Base-by-base conservation (phyloP, 140 eudicot genomes). In the Bidens hawaiensis region DNA sequence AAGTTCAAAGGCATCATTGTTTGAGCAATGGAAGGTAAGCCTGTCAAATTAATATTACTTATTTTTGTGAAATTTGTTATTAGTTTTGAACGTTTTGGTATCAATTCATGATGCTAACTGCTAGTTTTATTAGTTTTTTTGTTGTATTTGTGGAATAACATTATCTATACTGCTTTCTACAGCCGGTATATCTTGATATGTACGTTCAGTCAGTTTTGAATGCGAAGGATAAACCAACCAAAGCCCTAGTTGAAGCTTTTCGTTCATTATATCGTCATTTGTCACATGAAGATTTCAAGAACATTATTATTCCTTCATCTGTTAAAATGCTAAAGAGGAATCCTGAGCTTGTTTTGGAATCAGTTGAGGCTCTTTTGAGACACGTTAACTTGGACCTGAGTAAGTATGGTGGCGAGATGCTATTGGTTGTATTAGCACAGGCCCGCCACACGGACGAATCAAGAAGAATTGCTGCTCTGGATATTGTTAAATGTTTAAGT, bases 371-470 rank as follows among this genome's bases (percentile, higher is more conserved):
- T 60, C 90, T 94, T 56, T 67, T 94, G 75, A 69, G 78, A 62
- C 68, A 78, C 43, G 85, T 78, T 67, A 83, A 67, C 68, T 75
- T 94, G 57, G 99, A 94, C 78, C 69, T 88, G 63, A 94, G 99
- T 43, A 94, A 88, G 79, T 94, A 94, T 60, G 79, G 83, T 1
- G 68, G 55, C 13, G 99, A 94, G 72, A 72, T 88, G 61, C 85
- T 94, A 17, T 69, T 85, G 21, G 97, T 81, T 62, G 86, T 94
- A 53, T 72, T 78, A 66, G 47, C 88, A 28, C 99, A 94, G 64
- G 99, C 94, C 74, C 87, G 99, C 58, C 99, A 94, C 74, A 86
- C 86, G 2, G 99, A 94, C 59, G 99, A 94, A 77, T 80, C 71
- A 60, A 79, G 99, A 74, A 79, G 95, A 73, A 69, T 79, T 77